Percentiles rank a stretch among this genome's conserved stretches.
Conservation (phyloP, 2,329 filamentous ascomycete genomes). For the Aspergillus fructus region DNA sequence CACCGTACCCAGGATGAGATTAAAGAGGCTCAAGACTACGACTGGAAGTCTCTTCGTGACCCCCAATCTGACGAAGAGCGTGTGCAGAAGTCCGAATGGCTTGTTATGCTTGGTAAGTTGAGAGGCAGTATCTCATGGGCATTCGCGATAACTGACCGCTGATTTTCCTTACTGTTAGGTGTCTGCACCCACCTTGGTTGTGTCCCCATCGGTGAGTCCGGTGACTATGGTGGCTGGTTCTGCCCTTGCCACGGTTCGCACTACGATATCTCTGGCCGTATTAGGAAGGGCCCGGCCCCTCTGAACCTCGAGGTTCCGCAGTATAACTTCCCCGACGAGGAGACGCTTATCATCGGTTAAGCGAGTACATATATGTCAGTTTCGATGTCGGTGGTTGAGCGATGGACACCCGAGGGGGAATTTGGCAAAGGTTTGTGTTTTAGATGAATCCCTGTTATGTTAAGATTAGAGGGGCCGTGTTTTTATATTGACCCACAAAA, state of each 20-base stretch:
- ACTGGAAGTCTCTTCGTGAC: constrained; percentile 81
- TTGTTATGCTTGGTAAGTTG: constrained; percentile 87
- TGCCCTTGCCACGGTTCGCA: constrained; percentile 99
- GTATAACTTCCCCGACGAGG: constrained; percentile 92
- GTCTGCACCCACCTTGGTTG: constrained; percentile 99
- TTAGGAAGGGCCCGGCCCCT: constrained; percentile 94
- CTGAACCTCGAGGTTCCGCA: constrained; percentile 93
- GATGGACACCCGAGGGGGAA: constrained; percentile 10
- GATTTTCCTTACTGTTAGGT: constrained; percentile 52
- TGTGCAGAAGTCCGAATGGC: constrained; percentile 98
- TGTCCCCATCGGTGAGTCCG: constrained; percentile 97
- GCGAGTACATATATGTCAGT: constrained; percentile 16
- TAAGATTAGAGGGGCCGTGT: constrained; percentile 39
- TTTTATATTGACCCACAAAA: constrained; percentile 40
- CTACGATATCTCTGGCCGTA: constrained; percentile 98
- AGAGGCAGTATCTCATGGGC: neutral
- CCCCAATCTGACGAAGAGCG: constrained; percentile 88
- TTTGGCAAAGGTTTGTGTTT: constrained; percentile 23
- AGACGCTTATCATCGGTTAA: constrained; percentile 91
- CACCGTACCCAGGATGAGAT: constrained; percentile 94
- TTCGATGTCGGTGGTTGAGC: constrained; percentile 2
- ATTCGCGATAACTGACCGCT: neutral
- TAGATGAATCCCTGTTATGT: constrained; percentile 36
- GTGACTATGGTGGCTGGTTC: constrained; percentile 99
- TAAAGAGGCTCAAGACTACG: constrained; percentile 86